Base-by-base conservation (phyloP, 257 asterid species). In the Rauvolfia tetraphylla region DNA sequence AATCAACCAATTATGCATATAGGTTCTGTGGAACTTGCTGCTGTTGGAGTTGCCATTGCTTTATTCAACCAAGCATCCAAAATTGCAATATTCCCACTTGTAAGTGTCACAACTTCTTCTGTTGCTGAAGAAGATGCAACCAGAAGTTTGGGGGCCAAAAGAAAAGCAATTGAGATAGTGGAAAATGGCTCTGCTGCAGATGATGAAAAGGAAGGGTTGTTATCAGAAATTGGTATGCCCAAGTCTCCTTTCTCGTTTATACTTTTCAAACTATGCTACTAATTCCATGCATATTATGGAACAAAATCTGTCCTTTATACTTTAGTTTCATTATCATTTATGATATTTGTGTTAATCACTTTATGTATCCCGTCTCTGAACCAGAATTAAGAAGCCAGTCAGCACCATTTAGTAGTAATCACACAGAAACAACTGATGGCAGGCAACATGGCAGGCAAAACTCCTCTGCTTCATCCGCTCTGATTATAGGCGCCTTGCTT, bases 81-180 rank as follows among this genome's bases (percentile, higher is more conserved):
- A 79, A 71, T 89, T 59, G 87, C 93, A 23, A 85, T 89, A 49
- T 84, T 89, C 78, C 93, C 93, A n/a, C 89, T 89, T 20, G 91
- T 87, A 57, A 89, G 90, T 51, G 77, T 88, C 15, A 88, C 89
- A 23, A 88, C 93, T 51, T 88, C 93, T n/a, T 83, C 85, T 78
- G 93, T 88, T 49, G 93, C 93, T 34, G 93, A 86, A 79, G 93
- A 88, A 81, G 90, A 88, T 54, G 84, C 85, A 70, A 68, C 74
- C 39, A 75, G 62, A 71, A 77, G 78, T 75, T 74, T 72, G 20
- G 3, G 56, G 9, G 65, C 18, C 14, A 82, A 82, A 75, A 42
- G 38, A 31, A 76, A 66, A 73, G 88, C 75, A 71, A 77, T 82
- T 66, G 88, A 82, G 80, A 33, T 22, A 29, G n/a, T 65, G 9